Evolutionary conservation across 768 basidiomycete genomes (phyloP), one percentile per base, ranked within the genome.

Genomic region (Tricholoma hemisulphureum): DNA sequence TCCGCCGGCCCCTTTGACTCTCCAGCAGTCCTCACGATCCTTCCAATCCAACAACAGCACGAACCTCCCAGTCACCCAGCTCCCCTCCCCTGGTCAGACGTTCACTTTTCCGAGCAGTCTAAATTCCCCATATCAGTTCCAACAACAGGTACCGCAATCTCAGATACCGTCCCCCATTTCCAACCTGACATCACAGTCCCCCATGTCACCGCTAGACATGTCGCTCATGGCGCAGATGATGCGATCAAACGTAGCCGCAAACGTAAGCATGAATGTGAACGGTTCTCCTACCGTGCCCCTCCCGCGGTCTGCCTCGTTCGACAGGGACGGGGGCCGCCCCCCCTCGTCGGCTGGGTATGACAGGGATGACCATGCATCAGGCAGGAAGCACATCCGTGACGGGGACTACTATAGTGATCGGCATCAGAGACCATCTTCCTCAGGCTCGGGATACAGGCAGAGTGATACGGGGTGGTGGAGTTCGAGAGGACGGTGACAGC

Each of bases 1-100:
- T 5, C 61, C 64, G 21, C 61, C 61, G 14, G 56, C 56, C 43
- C 39, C 20, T 21, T 13, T 53, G 3, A 26, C 37, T 13, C 20
- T 23, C 7, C 39, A 32, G 21, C 39, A 32, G 21, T 18, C 62
- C 34, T 14, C 45, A 45, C 24, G 46, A 20, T 31, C 37, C 57
- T 4, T 18, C 45, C 32, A 51, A n/a, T 18, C 61, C 48, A 28
- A 23, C 48, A 28, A 23, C 13, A 23, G 43, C 43, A 6, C 18
- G 43, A 29, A 55, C 39, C 21, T 49, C 6, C 11, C 60, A 45
- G 2, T 59, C 26, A 63, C 68, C 13, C 70, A 64, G 48, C 61
- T 71, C 4, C 70, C 68, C 28, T 69, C 67, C 4, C 68, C 68
- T n/a, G 60, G 64, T 1, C 68, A 65, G 29, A 28, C 55, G 14